Conservation (phyloP, 2,329 filamentous ascomycete species). For the Juglanconis oblonga region DNA sequence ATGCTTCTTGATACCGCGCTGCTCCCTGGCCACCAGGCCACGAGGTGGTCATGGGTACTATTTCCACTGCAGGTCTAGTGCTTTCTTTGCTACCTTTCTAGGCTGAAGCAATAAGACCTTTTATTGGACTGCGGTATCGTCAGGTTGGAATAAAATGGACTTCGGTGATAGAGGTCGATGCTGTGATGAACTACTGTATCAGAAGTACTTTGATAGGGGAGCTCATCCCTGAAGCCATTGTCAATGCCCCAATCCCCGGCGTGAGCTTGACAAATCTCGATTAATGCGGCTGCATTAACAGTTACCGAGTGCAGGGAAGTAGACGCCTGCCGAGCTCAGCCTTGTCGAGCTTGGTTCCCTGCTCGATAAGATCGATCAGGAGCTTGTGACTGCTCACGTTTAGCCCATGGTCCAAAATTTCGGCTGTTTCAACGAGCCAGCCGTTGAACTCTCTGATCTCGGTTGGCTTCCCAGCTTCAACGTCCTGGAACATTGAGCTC, state of each 20-base stretch:
- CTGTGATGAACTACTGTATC: not conserved
- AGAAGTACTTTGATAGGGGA: not conserved
- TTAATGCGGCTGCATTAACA: slow-evolving; percentile 1
- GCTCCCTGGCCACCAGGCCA: not conserved
- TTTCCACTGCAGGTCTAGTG: not conserved
- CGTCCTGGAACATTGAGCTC: slow-evolving; percentile 63
- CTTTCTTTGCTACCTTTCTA: not conserved
- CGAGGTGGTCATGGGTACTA: not conserved
- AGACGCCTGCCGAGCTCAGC: slow-evolving; percentile 15
- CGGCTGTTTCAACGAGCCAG: slow-evolving; percentile 40
- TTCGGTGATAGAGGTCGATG: not conserved
- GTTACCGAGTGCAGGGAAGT: slow-evolving; percentile 13
- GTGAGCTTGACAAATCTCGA: not conserved
- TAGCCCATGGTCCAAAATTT: slow-evolving; percentile 18
- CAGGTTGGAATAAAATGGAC: not conserved
- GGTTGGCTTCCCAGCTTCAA: slow-evolving; percentile 47
- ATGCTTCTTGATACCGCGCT: not conserved
- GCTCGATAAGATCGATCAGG: slow-evolving; percentile 24
- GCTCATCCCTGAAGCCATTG: slow-evolving; percentile 1
- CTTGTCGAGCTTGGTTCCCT: slow-evolving; percentile 15
- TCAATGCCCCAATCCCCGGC: not conserved
- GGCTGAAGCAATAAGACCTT: not conserved
- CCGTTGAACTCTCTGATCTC: slow-evolving; percentile 61
- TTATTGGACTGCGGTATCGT: no score
- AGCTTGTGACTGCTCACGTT: slow-evolving; percentile 21